Conservation (phyloP, 2,329 filamentous ascomycete species). For the Cercospora sojina region DNA sequence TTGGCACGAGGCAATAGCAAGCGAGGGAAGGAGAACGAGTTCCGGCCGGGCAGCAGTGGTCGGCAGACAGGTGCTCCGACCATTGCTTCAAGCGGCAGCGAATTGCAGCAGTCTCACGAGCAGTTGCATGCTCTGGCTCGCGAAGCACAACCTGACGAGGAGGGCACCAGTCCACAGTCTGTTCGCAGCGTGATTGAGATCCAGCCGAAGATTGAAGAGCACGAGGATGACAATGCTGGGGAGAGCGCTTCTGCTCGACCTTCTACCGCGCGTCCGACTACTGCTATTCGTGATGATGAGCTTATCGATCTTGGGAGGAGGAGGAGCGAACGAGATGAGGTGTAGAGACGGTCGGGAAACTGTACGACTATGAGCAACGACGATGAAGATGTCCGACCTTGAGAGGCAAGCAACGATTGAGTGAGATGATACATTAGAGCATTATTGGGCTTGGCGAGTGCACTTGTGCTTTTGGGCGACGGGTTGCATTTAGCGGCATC, state of each 20-base stretch:
- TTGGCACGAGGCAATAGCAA: conserved; percentile 20
- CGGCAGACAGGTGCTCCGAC: conserved; percentile 12
- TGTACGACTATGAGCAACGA: conserved; percentile 7
- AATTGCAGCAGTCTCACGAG: conserved; percentile 15
- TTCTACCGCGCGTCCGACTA: conserved; percentile 6
- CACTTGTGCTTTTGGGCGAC: background rate
- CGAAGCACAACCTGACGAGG: conserved; percentile 7
- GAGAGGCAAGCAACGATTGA: background rate
- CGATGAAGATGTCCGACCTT: background rate
- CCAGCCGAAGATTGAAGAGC: conserved; percentile 4
- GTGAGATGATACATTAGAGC: background rate
- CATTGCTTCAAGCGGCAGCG: conserved; percentile 8
- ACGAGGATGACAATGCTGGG: conserved; percentile 11
- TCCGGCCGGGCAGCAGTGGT: conserved; percentile 20
- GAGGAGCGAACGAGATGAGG: conserved; percentile 1
- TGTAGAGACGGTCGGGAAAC: background rate
- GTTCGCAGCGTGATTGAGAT: conserved; percentile 27
- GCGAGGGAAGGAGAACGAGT: conserved; percentile 27
- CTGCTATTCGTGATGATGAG: conserved; percentile 20
- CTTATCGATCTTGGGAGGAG: conserved; percentile 7
- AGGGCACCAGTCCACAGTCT: conserved; percentile 27
- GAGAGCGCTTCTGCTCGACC: conserved; percentile 13
- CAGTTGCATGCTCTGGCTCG: conserved; percentile 14
- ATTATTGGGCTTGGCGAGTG: background rate
- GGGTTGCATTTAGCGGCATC: background rate